Base-by-base conservation (phyloP, 495 filamentous ascomycete genomes). In the Tuber umbilicatum region DNA sequence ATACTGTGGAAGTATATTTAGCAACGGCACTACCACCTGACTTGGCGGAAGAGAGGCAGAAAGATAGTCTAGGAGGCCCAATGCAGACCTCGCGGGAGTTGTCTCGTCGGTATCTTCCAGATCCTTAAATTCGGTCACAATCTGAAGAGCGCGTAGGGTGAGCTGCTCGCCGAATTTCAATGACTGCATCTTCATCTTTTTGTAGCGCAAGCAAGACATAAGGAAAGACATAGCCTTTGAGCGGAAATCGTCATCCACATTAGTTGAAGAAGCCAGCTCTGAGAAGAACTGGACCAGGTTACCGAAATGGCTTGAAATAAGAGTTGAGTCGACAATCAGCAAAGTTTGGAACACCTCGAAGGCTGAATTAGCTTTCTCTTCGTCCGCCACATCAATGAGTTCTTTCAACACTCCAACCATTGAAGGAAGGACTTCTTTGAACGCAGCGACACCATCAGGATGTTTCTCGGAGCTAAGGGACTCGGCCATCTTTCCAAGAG, bases 281-380 rank as follows among this genome's bases (percentile, higher is more conserved):
- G 94, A 91, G 92, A 99, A 97, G 86, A 98, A 97, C 76, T 92
- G 89, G 69, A 98, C 86, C 41, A 99, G 87, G 81, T 97, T 92
- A 83, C 91, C 91, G 83, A 99, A 94, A 84, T 97, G 93, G 47
- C 87, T 86, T 74, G 90, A 91, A 39, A 97, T 85, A 41, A 98
- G 86, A n/a, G 91, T 87, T 38, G 91, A 89, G 80, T 98, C 94
- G 82, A 92, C 97, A 75, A 92, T 92, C 42, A 99, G 87, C 74
- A 98, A 88, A 43, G 92, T 97, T 85, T 99, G 96, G 88, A 99
- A 97, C 71, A 97, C 94, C 83, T 99, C 95, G 80, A 99, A 99
- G 9, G 91, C 91, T 81, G 94, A 91, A 84, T 93, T 91, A 70
- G 91, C 88, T 75, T 90, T 91, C 78, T 96, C 94, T 75, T 97